A percentile compares a stretch with the other conserved stretches of the same genome.
Evolutionary conservation across 805 yeast species (phyloP).

Genomic region (Scheffersomyces amazonensis): DNA sequence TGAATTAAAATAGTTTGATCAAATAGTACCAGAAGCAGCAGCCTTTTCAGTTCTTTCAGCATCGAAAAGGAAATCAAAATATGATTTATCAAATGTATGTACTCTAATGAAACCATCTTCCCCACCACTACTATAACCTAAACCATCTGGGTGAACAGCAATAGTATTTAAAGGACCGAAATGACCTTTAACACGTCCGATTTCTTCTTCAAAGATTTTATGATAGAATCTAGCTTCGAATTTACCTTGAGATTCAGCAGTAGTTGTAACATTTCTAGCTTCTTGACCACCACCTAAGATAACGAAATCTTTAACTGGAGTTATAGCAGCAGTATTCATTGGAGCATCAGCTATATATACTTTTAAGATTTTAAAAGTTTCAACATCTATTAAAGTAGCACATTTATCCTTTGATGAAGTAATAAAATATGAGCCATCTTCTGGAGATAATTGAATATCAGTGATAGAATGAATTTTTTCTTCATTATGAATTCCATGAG

Average conservation of each 20-base stretch:
- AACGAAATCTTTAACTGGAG: slow-evolving; percentile 88
- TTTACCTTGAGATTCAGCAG: slow-evolving; percentile 88
- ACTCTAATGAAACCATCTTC: slow-evolving; percentile 97
- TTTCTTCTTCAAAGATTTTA: slow-evolving; percentile 91
- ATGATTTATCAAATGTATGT: slow-evolving; percentile 88
- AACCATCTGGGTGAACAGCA: slow-evolving; percentile 93
- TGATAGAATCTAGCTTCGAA: slow-evolving; percentile 96
- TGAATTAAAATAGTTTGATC: slow-evolving; percentile 2
- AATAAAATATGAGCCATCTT: slow-evolving; percentile 84
- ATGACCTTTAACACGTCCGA: slow-evolving; percentile 97
- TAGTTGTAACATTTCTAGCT: slow-evolving; percentile 97
- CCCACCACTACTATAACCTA: slow-evolving; percentile 93
- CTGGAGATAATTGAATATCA: slow-evolving; percentile 81
- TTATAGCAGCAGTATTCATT: slow-evolving; percentile 90
- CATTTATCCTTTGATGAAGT: slow-evolving; percentile 91
- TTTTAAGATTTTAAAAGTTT: slow-evolving; percentile 67
- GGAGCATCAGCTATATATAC: slow-evolving; percentile 87
- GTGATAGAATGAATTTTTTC: slow-evolving; percentile 52
- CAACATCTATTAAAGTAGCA: slow-evolving; percentile 76
- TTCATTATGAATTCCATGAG: slow-evolving; percentile 66
- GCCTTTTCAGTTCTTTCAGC: slow-evolving; percentile 77
- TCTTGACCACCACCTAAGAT: slow-evolving; percentile 99
- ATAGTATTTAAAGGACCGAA: slow-evolving; percentile 97
- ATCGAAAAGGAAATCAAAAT: slow-evolving; percentile 90
- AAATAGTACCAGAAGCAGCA: slow-evolving; percentile 28